A percentile compares a stretch with the other conserved stretches of the same genome.
Conservation (phyloP, 805 yeast species). For the Jamesozyma spencerorum region DNA sequence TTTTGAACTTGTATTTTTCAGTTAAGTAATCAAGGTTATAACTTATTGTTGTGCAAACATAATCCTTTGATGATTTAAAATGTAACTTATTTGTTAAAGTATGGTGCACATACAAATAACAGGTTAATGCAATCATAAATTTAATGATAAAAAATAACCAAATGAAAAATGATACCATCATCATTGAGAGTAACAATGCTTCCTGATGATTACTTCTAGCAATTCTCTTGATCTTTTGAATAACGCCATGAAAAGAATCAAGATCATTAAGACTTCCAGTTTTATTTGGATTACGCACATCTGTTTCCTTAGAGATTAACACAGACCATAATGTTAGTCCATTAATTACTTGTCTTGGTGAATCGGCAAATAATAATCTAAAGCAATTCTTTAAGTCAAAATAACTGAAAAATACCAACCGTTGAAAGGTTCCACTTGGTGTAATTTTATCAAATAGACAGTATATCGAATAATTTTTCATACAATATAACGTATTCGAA, state of each 20-base stretch:
- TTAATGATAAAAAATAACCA: slow-evolving; percentile 61
- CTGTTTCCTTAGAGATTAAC: slow-evolving; percentile 27
- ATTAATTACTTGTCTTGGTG: slow-evolving; percentile 82
- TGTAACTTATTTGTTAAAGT: slow-evolving; percentile 24
- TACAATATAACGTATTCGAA: slow-evolving; percentile 49
- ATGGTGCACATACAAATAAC: slow-evolving; percentile 33
- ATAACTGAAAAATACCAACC: slow-evolving; percentile 56
- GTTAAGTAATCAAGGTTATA: slow-evolving; percentile 42
- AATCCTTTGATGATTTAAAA: slow-evolving; percentile 42
- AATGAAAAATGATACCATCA: slow-evolving; percentile 64
- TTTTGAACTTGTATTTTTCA: slow-evolving; percentile 12
- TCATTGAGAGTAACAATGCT: slow-evolving; percentile 64
- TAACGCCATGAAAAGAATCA: slow-evolving; percentile 24
- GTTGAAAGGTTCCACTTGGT: slow-evolving; percentile 55
- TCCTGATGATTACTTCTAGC: slow-evolving; percentile 55
- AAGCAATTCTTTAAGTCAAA: slow-evolving; percentile 56
- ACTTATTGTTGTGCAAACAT: slow-evolving; percentile 52
- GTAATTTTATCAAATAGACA: slow-evolving; percentile 67
- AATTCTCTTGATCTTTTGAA: slow-evolving; percentile 42
- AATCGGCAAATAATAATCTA: slow-evolving; percentile 61
- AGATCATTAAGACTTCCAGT: slow-evolving; percentile 21
- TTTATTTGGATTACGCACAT: slow-evolving; percentile 9
- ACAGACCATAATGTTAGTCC: slow-evolving; percentile 60
- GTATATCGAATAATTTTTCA: slow-evolving; percentile 52
- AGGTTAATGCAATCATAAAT: slow-evolving; percentile 45